phyloP scores from a whole-genome alignment of 192 early-diverging fungal species.

The Tieghemiomyces parasiticus region DNA sequence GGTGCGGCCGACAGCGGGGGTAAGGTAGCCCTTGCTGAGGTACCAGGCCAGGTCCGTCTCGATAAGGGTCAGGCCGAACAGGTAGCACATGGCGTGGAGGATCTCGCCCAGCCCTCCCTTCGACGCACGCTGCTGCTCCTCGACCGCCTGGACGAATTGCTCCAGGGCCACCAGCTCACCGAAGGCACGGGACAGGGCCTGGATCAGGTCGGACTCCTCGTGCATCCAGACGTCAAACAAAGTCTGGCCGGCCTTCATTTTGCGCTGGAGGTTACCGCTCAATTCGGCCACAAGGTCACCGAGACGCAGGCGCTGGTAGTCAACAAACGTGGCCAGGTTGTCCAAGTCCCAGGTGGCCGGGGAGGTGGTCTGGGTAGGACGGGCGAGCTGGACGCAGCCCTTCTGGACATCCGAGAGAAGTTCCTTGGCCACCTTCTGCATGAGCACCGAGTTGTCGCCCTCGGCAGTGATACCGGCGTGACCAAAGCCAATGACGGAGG shows the following conservation, averaged over 20 bases:
- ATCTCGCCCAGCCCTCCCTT: slow-evolving; percentile 17
- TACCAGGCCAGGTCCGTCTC: slow-evolving; percentile 42
- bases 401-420: slow-evolving; percentile 36
- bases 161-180: slow-evolving; percentile 51
- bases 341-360: slow-evolving; percentile 32
- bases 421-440: slow-evolving; percentile 68
- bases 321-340: slow-evolving; percentile 23
- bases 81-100: slow-evolving; percentile 25
- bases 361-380: slow-evolving; percentile 21
- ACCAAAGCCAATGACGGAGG: slow-evolving; percentile 46
- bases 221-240: slow-evolving; percentile 68
- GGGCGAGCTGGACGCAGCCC: slow-evolving; percentile 23
- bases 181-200: slow-evolving; percentile 43
- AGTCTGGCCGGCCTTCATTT: slow-evolving; percentile 27
- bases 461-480: slow-evolving; percentile 71
- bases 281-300: slow-evolving; percentile 19
- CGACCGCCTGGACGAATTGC: slow-evolving; percentile 27
- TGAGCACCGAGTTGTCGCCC: slow-evolving; percentile 62
- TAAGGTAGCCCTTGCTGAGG: slow-evolving; percentile 30
- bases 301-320: slow-evolving; percentile 28
- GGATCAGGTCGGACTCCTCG: slow-evolving; percentile 53
- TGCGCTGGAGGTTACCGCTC: slow-evolving; percentile 29
- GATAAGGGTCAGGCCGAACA: slow-evolving; percentile 35
- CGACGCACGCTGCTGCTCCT: slow-evolving; percentile 5
- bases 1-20: slow-evolving; percentile 25